Percentiles rank a stretch among this genome's conserved stretches.
These are phyloP conservation scores for Zygoascus sp. DNA, from an alignment of 1,139 yeast species.

Conservation along the genomic window DNA sequence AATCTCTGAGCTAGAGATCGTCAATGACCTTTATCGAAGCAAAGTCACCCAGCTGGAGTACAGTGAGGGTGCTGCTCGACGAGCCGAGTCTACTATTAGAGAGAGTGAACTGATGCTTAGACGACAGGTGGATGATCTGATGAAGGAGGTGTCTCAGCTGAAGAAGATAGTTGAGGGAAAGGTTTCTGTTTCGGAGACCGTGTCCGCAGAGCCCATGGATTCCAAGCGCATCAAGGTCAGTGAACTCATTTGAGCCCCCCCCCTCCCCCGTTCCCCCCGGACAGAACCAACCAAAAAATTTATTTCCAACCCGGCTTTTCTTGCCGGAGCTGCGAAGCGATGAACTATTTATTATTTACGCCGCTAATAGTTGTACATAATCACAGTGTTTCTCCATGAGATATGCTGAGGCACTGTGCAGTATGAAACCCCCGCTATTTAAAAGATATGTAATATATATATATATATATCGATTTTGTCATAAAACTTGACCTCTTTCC, in stretches of 20 bases:
- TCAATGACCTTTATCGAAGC: constrained; percentile 76
- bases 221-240: constrained; percentile 23
- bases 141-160: constrained; percentile 13
- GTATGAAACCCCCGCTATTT: not conserved
- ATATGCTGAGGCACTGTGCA: not conserved
- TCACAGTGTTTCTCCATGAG: not conserved
- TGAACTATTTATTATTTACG: not conserved
- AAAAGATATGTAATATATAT: not conserved
- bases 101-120: constrained; percentile 27
- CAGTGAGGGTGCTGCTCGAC: constrained; percentile 44
- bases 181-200: not conserved
- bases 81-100: constrained; percentile 26
- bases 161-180: not conserved
- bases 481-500: not conserved
- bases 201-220: not conserved
- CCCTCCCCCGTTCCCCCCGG: too few species aligned
- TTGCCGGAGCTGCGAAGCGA: not conserved
- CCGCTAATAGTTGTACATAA: not conserved
- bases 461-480: not conserved
- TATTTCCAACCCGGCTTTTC: too few species aligned
- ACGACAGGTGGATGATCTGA: constrained; percentile 21
- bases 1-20: constrained; percentile 72
- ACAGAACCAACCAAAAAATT: too few species aligned
- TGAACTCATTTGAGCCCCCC: constrained; percentile 18
- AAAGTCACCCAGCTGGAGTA: constrained; percentile 78